Base-by-base conservation (phyloP, 176 grass and related monocot species). In the Carex scoparia region DNA sequence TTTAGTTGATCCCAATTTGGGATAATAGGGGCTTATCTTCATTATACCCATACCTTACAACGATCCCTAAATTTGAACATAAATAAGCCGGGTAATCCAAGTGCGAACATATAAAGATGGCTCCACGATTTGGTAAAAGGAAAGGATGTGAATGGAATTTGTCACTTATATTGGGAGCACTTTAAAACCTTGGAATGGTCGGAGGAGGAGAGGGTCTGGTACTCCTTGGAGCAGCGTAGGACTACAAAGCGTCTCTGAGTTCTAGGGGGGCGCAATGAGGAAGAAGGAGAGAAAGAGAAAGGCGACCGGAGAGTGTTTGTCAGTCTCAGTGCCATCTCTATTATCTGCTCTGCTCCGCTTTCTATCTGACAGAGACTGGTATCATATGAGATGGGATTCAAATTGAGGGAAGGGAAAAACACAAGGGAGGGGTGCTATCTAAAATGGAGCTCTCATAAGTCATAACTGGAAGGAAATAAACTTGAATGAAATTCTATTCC, bases 121-220 rank as follows among this genome's bases (percentile, higher is more conserved):
- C 28, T 53, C 11, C 15, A 11, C 12, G 30, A 78, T 13, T 28
- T 28, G 18, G n/a, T 30, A 30, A 79, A 79, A 15, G 32, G 2
- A 6, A 15, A 27, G 75, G 79, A 10, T 12, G 10, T 37, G 35
- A 80, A 80, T 60, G n/a, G 44, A 80, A 62, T n/a, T 38, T 23
- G 33, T 11, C 35, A 81, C 18, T 49, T 81, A 4, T 64, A 81
- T 7, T 57, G 28, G 8, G 76, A 35, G 11, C 13, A 33, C 28
- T 58, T 40, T 1, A n/a, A 53, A 15, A 83, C 81, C 81, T 83
- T 83, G 63, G 61, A 66, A 32, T 28, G 44, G 62, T 83, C 42
- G 40, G 28, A 32, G 5, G 81, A 69, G 81, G 81, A 83, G 81
- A 66, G 27, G 38, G 40, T 67, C 81, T 83, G 81, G 62, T 83